Evolutionary conservation across 352 stramenopile species (phyloP).

Genomic region (Plasmopara muralis): DNA sequence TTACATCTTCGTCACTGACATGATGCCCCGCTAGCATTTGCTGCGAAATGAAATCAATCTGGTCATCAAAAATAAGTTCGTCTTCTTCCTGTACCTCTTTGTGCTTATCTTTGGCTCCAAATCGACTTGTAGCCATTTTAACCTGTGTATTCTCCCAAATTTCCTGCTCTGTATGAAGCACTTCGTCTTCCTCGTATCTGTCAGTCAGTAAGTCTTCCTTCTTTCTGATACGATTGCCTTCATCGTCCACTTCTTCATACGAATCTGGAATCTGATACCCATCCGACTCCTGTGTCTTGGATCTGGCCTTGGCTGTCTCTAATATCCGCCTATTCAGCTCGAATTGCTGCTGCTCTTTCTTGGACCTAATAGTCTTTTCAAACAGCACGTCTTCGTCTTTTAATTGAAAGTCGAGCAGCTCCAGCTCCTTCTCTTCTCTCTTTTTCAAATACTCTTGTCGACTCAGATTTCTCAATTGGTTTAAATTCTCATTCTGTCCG

Average conservation of each 20-base stretch:
- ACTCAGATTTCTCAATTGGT: conserved; percentile 86
- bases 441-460: conserved; percentile 97
- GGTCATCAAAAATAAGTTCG: conserved; percentile 97
- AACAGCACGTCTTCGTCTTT: conserved; percentile 83
- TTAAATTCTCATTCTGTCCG: conserved; percentile 50
- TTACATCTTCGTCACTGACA: conserved; percentile 73
- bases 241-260: conserved; percentile 91
- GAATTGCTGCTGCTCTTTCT: conserved; percentile 76
- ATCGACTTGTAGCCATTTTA: conserved; percentile 70
- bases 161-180: conserved; percentile 96
- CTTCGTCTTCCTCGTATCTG: conserved; percentile 89
- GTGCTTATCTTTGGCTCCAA: conserved; percentile 66
- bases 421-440: conserved; percentile 95
- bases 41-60: conserved; percentile 98
- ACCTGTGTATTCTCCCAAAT: conserved; percentile 97
- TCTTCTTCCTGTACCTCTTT: conserved; percentile 78
- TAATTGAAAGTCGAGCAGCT: conserved; percentile 85
- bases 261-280: conserved; percentile 95
- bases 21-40: conserved; percentile 83
- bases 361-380: conserved; percentile 54
- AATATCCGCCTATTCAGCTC: conserved; percentile 88
- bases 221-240: conserved; percentile 84
- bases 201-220: conserved; percentile 91
- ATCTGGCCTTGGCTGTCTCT: conserved; percentile 64
- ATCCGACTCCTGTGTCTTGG: conserved; percentile 52